phyloP scores from a whole-genome alignment of 2,329 filamentous ascomycete species.

The Hypoxylon sp. region DNA sequence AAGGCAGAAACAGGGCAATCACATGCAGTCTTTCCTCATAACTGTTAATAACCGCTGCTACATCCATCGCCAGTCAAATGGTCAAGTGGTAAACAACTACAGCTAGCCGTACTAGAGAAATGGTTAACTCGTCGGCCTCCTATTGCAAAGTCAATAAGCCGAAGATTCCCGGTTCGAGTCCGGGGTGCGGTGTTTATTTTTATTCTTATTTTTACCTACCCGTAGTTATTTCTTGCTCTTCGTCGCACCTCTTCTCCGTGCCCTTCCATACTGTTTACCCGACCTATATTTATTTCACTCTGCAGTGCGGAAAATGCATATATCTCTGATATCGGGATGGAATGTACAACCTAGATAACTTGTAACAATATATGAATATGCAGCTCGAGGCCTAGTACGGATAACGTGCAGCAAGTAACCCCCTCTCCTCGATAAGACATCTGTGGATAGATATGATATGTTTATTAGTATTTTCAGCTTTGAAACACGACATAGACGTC shows the following conservation, averaged over 20 bases:
- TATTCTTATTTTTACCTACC: constrained; percentile 16
- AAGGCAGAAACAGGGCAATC: constrained; percentile 9
- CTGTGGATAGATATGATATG: no score
- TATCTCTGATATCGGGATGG: not conserved
- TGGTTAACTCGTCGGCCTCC: constrained; percentile 48
- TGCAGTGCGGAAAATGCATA: not conserved
- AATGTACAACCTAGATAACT: not conserved
- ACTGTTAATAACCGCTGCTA: constrained; percentile 13
- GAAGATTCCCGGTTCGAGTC: constrained; percentile 48
- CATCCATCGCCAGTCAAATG: not conserved
- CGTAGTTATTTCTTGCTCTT: constrained; percentile 4
- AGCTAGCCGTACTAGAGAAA: constrained; percentile 45
- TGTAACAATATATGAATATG: not conserved
- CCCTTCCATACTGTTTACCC: not conserved
- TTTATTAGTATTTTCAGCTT: no score
- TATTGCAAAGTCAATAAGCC: constrained; percentile 38
- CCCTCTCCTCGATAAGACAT: no score
- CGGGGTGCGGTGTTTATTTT: constrained; percentile 42
- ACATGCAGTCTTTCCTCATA: constrained; percentile 21
- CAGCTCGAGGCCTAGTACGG: no score
- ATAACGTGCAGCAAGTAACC: no score
- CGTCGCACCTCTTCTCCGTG: not conserved
- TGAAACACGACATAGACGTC: not conserved
- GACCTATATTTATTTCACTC: not conserved
- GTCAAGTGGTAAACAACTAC: constrained; percentile 13